Evolutionary conservation across 2,329 filamentous ascomycete genomes (phyloP), one percentile per base, ranked within the genome.

Genomic region (Aspergillus nomiae): DNA sequence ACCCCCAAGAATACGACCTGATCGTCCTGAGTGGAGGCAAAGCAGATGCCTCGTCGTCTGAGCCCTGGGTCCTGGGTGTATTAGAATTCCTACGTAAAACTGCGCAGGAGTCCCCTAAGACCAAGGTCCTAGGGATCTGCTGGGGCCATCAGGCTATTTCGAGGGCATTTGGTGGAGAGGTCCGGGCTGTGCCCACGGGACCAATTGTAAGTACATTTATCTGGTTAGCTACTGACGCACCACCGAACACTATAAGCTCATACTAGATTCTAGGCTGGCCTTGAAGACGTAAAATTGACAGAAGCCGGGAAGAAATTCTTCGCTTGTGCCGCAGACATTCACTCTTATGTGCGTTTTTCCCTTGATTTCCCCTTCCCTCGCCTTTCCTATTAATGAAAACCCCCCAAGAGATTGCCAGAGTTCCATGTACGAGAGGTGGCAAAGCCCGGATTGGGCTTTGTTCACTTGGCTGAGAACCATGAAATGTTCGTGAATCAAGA

Each of bases 91-190:
- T 83, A 19, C 70, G 75, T 26, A 69, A 70, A 6, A 69, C 78
- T 14, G 76, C 72, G 3, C 57, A 60, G 6, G 57, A 70, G 4
- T 63, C 65, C 32, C 76, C 76, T 10, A 60, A 65, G 38, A 73
- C 71, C 54, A 80, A 80, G 66, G 63, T 80, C 6, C 63, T 76
- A 7, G 76, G 77, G 8, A 75, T 79, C n/a, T 79, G 77, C 67
- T 83, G 80, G 80, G 80, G 80, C 14, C 81, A 83, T 67, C 80
- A 83, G 68, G 80, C 78, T 10, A 77, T 81, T 46, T 70, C 70
- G 5, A 67, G 76, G 21, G 78, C 64, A 24, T 38, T 66, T 24
- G 64, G 78, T 5, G 80, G 77, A 1, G 70, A 68, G 56, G 67
- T 82, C 6, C 73, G 70, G n/a, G 75, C 77, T 57, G 77, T 80